Percentiles rank a stretch among this genome's conserved stretches.
Conservation (phyloP, 345 rosid species). For the Iberis pinnata region DNA sequence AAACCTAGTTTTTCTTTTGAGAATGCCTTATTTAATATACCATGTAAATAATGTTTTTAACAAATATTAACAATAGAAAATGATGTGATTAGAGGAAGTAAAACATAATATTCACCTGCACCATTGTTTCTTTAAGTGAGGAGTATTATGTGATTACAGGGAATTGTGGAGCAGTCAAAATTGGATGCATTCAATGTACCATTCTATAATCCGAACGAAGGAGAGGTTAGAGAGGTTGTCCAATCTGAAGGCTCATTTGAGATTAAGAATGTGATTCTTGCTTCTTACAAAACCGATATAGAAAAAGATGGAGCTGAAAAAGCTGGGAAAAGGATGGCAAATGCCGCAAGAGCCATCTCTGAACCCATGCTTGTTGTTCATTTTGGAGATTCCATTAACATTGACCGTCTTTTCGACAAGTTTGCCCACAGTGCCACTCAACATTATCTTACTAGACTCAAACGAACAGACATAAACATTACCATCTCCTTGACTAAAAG, state of each 20-base stretch:
- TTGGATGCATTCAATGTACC: conserved; percentile 34
- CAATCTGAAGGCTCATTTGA: conserved; percentile 27
- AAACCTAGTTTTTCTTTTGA: no score
- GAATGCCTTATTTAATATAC: no score
- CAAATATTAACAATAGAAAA: no score
- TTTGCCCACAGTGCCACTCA: not conserved
- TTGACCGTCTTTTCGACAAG: not conserved
- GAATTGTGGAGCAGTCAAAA: conserved; percentile 24
- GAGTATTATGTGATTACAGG: not conserved
- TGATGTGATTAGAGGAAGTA: no score
- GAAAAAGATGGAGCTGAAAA: no score
- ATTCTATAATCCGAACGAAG: conserved; percentile 8
- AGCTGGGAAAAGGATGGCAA: no score
- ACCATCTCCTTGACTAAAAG: not conserved
- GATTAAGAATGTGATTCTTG: conserved; percentile 2
- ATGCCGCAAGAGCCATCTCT: no score
- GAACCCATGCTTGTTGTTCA: no score
- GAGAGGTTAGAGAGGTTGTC: conserved; percentile 18
- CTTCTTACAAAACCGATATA: conserved; percentile 5
- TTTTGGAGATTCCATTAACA: no score
- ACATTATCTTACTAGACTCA: not conserved
- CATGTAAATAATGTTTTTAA: no score
- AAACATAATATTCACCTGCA: no score
- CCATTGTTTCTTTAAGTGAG: no score
- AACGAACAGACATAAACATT: not conserved